Percentiles rank a stretch among this genome's conserved stretches.
phyloP scores from a whole-genome alignment of 306 rosid species.

The Mucuna pruriens region DNA sequence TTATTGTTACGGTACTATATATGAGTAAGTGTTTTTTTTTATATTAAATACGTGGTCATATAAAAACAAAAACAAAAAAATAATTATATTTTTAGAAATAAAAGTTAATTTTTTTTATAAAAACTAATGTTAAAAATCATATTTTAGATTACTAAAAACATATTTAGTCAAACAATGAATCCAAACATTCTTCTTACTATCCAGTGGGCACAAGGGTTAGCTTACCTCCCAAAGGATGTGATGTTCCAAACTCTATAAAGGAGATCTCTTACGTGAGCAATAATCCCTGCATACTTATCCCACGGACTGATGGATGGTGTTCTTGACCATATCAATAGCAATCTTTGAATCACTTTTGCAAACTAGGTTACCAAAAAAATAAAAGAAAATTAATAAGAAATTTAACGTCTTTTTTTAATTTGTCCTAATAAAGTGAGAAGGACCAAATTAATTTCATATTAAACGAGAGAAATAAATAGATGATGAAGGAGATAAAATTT shows the following conservation, averaged over 20 bases:
- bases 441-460: not conserved
- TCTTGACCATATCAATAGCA: not conserved
- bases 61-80: too few species aligned
- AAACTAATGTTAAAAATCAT: too few species aligned
- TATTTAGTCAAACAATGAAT: too few species aligned
- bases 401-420: not conserved
- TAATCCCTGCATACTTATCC: not conserved
- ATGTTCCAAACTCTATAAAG: not conserved
- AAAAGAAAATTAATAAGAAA: not conserved
- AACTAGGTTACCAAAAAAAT: not conserved
- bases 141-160: too few species aligned
- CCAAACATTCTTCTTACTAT: too few species aligned
- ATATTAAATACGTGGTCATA: too few species aligned
- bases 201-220: not conserved
- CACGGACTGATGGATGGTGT: not conserved
- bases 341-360: not conserved
- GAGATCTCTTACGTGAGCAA: slow-evolving; percentile 3
- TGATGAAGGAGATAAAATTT: not conserved
- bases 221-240: not conserved
- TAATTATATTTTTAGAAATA: too few species aligned
- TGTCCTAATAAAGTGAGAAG: not conserved
- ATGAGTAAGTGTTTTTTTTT: too few species aligned
- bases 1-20: too few species aligned
- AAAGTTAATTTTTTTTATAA: too few species aligned
- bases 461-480: not conserved